These are phyloP conservation scores for Trypanosoma theileri DNA, from an alignment of 208 protist genomes.

Conservation along the genomic window DNA sequence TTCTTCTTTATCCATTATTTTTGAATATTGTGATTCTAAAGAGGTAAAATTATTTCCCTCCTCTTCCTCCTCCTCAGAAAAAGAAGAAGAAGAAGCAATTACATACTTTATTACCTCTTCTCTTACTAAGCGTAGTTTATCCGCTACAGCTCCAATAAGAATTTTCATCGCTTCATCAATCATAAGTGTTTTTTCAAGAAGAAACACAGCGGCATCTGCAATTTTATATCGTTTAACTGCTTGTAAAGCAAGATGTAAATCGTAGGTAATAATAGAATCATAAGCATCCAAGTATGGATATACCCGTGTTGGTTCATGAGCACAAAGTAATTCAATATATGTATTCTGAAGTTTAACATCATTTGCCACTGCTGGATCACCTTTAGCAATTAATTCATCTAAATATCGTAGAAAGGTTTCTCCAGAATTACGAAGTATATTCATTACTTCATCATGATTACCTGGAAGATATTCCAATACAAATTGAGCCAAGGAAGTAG, in stretches of 20 bases:
- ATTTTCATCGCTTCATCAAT: constrained; percentile 63
- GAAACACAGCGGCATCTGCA: constrained; percentile 59
- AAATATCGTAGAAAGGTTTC: constrained; percentile 71
- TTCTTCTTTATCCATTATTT: background rate
- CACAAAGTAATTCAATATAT: constrained; percentile 82
- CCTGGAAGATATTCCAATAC: constrained; percentile 68
- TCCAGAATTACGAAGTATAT: constrained; percentile 58
- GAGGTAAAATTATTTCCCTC: background rate
- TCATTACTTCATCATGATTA: constrained; percentile 66
- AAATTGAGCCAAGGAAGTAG: constrained; percentile 63
- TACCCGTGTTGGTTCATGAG: constrained; percentile 53
- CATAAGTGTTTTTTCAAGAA: constrained; percentile 58
- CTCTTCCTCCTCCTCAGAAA: too few species aligned
- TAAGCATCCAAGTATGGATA: constrained; percentile 53
- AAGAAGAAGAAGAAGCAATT: background rate
- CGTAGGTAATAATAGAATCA: constrained; percentile 58
- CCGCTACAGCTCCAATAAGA: constrained; percentile 29
- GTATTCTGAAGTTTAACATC: constrained; percentile 76
- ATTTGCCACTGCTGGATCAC: constrained; percentile 34
- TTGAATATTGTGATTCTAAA: background rate
- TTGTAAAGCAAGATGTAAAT: constrained; percentile 53
- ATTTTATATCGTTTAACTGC: constrained; percentile 52
- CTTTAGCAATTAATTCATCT: constrained; percentile 64
- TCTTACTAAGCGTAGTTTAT: constrained; percentile 17
- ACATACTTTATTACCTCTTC: constrained; percentile 16